phyloP scores from a whole-genome alignment of 2,329 filamentous ascomycete species.

The Juglanconis oblonga region DNA sequence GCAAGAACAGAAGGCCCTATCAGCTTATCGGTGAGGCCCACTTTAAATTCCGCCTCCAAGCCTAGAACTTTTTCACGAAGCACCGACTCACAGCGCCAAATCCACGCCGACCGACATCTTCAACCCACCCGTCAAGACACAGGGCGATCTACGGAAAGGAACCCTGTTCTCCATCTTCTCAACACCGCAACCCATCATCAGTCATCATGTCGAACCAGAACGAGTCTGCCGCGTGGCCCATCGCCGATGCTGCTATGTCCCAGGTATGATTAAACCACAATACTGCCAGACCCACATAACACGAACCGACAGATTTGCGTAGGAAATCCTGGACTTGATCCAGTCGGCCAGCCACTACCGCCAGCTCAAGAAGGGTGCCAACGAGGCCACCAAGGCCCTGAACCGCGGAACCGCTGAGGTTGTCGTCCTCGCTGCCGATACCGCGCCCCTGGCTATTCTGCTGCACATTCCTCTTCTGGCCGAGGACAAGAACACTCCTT shows the following conservation, averaged over 20 bases:
- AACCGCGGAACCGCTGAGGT: constrained; percentile 90
- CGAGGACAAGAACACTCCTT: constrained; percentile 66
- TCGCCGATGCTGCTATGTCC: constrained; percentile 56
- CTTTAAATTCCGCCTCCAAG: constrained; percentile 1
- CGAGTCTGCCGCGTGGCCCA: constrained; percentile 57
- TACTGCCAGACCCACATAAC: constrained; percentile 43
- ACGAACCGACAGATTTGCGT: constrained; percentile 39
- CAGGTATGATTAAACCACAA: constrained; percentile 4
- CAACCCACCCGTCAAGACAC: constrained; percentile 21
- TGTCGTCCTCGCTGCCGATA: constrained; percentile 86
- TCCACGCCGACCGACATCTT: background rate
- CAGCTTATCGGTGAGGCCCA: constrained; percentile 16
- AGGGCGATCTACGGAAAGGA: constrained; percentile 63
- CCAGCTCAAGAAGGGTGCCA: constrained; percentile 87
- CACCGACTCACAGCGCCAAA: background rate
- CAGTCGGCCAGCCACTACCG: constrained; percentile 68
- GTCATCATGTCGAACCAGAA: constrained; percentile 29
- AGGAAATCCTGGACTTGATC: constrained; percentile 79
- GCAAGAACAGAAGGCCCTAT: constrained; percentile 14
- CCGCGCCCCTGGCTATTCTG: constrained; percentile 80
- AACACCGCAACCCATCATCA: constrained; percentile 1
- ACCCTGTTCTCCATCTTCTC: constrained; percentile 40
- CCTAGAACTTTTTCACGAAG: background rate
- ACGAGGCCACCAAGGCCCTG: constrained; percentile 81
- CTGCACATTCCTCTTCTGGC: constrained; percentile 85